These are phyloP conservation scores for Termitomyces sp. DNA, from an alignment of 768 basidiomycete species.

Conservation along the genomic window DNA sequence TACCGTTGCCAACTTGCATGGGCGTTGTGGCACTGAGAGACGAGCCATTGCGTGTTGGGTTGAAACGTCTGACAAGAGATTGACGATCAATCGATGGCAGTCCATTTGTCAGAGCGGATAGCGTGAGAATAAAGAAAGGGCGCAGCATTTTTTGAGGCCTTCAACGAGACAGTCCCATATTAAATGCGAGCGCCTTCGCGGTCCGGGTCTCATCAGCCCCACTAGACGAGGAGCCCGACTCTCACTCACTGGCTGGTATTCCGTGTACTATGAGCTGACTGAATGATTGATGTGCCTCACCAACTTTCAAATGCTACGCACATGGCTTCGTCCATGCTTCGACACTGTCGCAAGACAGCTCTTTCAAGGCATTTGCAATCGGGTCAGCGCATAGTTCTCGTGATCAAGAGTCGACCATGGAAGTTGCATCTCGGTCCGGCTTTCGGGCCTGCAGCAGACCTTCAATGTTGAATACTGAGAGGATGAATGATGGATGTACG, in stretches of 20 bases:
- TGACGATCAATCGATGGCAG: conserved; percentile 36
- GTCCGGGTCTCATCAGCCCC: neutral
- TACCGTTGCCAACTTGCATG: conserved; percentile 60
- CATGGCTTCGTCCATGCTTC: neutral
- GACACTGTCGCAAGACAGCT: too few relatives aligned
- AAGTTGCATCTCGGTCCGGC: neutral
- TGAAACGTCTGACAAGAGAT: conserved; percentile 44
- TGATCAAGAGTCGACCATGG: neutral
- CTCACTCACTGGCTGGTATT: too few relatives aligned
- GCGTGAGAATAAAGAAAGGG: neutral
- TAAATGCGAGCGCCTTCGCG: neutral
- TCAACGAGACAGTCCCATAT: neutral
- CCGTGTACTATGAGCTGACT: neutral
- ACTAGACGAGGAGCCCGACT: too few relatives aligned
- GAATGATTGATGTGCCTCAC: neutral
- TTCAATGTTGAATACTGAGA: neutral
- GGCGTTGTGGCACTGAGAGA: conserved; percentile 37
- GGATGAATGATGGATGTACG: neutral
- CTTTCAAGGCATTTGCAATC: too few relatives aligned
- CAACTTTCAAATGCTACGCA: neutral
- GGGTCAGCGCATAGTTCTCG: neutral
- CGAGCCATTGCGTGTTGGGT: conserved; percentile 47
- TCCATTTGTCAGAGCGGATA: neutral
- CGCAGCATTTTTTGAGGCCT: neutral
- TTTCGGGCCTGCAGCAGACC: neutral